phyloP scores from a whole-genome alignment of 257 asterid genomes.

The Nicotiana undulata region DNA sequence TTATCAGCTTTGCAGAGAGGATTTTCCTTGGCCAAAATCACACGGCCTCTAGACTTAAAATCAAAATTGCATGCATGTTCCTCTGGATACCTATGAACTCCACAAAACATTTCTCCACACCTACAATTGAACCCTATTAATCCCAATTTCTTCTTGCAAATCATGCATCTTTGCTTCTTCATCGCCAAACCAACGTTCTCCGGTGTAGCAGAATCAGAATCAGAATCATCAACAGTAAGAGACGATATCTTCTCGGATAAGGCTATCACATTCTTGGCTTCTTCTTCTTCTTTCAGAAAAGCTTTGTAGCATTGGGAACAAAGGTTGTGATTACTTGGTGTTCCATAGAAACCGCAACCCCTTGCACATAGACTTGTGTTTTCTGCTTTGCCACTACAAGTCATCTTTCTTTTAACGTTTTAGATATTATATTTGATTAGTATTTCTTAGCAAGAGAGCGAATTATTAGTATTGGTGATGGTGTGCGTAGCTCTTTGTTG shows the following conservation, averaged over 20 bases:
- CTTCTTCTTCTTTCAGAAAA: neutral
- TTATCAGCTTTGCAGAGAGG: slow-evolving; percentile 20
- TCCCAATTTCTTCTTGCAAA: slow-evolving; percentile 25
- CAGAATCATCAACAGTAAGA: neutral
- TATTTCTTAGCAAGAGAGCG: neutral
- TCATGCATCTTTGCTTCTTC: slow-evolving; percentile 13
- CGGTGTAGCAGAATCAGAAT: neutral
- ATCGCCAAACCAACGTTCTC: neutral
- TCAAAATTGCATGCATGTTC: slow-evolving; percentile 23
- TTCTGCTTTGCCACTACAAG: neutral
- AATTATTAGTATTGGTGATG: neutral
- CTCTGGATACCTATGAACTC: slow-evolving; percentile 30
- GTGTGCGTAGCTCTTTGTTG: neutral
- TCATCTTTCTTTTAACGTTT: neutral
- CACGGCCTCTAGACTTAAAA: slow-evolving; percentile 21
- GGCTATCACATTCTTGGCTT: neutral
- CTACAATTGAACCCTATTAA: slow-evolving; percentile 21
- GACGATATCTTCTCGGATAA: neutral
- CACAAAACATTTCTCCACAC: slow-evolving; percentile 29
- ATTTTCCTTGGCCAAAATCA: slow-evolving; percentile 22
- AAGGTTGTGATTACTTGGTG: neutral
- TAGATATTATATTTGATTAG: neutral
- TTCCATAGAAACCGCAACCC: slow-evolving; percentile 3
- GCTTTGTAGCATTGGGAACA: neutral
- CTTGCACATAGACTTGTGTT: neutral